Evolutionary conservation across 768 basidiomycete species (phyloP), one percentile per base, ranked within the genome.

Genomic region (Trametes elegans): DNA sequence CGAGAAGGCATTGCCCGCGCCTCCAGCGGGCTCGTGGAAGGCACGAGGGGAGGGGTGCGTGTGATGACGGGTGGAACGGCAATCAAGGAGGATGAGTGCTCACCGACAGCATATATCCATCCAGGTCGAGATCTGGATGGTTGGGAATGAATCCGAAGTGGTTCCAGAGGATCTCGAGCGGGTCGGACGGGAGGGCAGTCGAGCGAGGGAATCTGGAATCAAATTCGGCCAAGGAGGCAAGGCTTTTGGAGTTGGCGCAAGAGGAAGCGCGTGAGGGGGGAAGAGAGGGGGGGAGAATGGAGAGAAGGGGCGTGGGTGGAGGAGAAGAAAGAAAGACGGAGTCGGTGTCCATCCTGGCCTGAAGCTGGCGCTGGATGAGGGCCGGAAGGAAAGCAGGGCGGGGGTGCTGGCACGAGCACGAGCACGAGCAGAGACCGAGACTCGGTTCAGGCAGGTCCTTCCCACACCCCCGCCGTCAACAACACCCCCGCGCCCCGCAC

Each of bases 141-240:
- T 24, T 26, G 32, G 57, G 51, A 54, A 53, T 53, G 51, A 59
- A 59, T 32, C 57, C 57, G 53, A 59, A 59, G 57, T 50, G 57
- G 40, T 49, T 29, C 49, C 47, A 50, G 26, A 59, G 57, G 42
- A 59, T 59, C 16, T 38, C 35, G 42, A 45, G 47, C 21, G 48
- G 50, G 41, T 41, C 39, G 43, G 56, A 42, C 19, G 49, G 14
- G 23, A 14, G 50, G 19, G 13, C 39, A 21, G 21, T 26, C 11
- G n/a, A 0, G 29, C 6, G 18, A 8, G 26, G 23, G 26, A 43
- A 24, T 23, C 8, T 13, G 10, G 38, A 14, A 24, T 29, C 45
- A 27, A 43, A 49, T 4, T 27, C 40, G 11, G 46, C 16, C 34
- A 40, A 32, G n/a, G 40, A 24, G 31, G 49, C 21, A 32, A 32